A percentile compares a stretch with the other conserved stretches of the same genome.
phyloP scores from a whole-genome alignment of 768 basidiomycete genomes.

The Roridomyces roridus region DNA sequence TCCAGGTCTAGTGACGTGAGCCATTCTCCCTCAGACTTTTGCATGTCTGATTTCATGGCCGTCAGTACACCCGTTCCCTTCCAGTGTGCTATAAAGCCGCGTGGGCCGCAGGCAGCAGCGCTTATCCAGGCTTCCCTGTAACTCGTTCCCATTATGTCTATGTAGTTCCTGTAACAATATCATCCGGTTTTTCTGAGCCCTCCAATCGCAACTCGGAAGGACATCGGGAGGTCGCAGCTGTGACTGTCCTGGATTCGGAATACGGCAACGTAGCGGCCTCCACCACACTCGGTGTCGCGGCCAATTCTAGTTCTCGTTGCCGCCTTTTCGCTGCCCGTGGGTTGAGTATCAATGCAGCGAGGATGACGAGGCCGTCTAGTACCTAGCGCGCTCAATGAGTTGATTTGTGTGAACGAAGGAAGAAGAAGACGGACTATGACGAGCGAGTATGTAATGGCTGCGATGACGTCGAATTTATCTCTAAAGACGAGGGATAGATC shows the following conservation, averaged over 20 bases:
- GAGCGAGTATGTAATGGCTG: slow-evolving; percentile 63
- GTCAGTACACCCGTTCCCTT: background rate
- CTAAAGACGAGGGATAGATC: slow-evolving; percentile 74
- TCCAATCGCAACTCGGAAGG: slow-evolving; percentile 65
- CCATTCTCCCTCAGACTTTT: background rate
- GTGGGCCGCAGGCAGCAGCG: background rate
- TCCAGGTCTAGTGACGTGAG: background rate
- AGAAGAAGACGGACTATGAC: slow-evolving; percentile 57
- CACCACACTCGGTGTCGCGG: slow-evolving; percentile 40
- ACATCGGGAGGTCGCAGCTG: slow-evolving; percentile 74
- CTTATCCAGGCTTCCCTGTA: too few species aligned
- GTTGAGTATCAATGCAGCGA: slow-evolving; percentile 71
- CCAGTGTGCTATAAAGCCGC: slow-evolving; percentile 2
- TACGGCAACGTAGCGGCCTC: slow-evolving; percentile 72
- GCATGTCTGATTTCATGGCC: background rate
- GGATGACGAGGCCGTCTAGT: slow-evolving; percentile 64
- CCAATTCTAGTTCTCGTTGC: slow-evolving; percentile 33
- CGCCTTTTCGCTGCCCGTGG: slow-evolving; percentile 54
- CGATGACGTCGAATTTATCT: slow-evolving; percentile 64
- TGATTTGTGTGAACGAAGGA: slow-evolving; percentile 2
- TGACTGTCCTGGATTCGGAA: slow-evolving; percentile 87
- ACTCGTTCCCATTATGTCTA: too few species aligned
- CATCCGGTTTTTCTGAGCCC: slow-evolving; percentile 27
- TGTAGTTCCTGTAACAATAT: too few species aligned
- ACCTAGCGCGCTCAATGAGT: slow-evolving; percentile 44